Percentiles rank a stretch among this genome's conserved stretches.
Evolutionary conservation across 345 rosid species (phyloP).

Genomic region (Mercurialis annua): DNA sequence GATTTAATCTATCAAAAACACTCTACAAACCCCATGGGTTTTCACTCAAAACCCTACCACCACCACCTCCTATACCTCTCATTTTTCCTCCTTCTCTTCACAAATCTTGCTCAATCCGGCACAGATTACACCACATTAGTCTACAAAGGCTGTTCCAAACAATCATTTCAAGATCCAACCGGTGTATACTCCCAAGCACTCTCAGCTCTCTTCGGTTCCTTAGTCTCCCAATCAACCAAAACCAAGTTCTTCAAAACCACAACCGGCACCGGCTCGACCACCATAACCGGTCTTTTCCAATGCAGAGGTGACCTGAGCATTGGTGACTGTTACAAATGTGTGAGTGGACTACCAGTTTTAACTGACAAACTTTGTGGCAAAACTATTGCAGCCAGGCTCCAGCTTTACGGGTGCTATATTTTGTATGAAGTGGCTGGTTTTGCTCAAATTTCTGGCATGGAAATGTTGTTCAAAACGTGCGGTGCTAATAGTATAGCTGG

Average conservation of each 20-base stretch:
- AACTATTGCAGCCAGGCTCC: conserved; percentile 75
- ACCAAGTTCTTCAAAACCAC: conserved; percentile 82
- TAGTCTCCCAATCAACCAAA: conserved; percentile 79
- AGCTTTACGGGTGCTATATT: conserved; percentile 84
- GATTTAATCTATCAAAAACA: conserved; percentile 47
- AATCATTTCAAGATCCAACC: conserved; percentile 72
- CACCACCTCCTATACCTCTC: conserved; percentile 31
- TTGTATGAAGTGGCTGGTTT: conserved; percentile 81
- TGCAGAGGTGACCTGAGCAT: conserved; percentile 84
- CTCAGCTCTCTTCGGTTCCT: conserved; percentile 76
- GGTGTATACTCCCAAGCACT: conserved; percentile 82
- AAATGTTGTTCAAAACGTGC: conserved; percentile 81
- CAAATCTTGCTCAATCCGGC: conserved; percentile 47
- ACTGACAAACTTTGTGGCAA: conserved; percentile 70
- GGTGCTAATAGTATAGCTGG: conserved; percentile 62
- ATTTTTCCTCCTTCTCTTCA: conserved; percentile 29
- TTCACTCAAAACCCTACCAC: conserved; percentile 35
- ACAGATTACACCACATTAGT: conserved; percentile 63
- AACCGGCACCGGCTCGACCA: conserved; percentile 63
- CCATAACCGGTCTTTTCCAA: conserved; percentile 85
- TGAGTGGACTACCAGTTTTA: conserved; percentile 73
- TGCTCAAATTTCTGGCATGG: conserved; percentile 83
- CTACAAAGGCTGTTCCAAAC: conserved; percentile 87
- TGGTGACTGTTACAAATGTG: conserved; percentile 87
- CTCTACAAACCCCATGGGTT: conserved; percentile 31